phyloP scores from a whole-genome alignment of 495 filamentous ascomycete genomes.

The Neurospora sp. region DNA sequence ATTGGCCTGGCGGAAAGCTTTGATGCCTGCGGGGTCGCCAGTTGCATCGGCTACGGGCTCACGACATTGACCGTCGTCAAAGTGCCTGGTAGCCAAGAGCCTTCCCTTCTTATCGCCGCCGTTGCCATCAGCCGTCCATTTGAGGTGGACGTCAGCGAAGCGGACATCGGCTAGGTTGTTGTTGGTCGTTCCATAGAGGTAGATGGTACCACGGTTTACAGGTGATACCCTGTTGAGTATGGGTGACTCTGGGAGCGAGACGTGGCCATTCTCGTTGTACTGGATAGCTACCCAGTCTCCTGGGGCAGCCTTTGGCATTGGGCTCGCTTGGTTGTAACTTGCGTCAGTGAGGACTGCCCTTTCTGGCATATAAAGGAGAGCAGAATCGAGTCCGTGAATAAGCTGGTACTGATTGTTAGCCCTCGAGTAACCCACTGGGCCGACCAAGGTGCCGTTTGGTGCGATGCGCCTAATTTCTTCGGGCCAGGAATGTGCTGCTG shows the following conservation, averaged over 20 bases:
- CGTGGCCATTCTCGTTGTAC: slow-evolving; percentile 84
- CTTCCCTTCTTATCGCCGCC: slow-evolving; percentile 66
- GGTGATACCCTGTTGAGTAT: slow-evolving; percentile 41
- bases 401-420: slow-evolving; percentile 38
- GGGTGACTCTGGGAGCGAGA: slow-evolving; percentile 50
- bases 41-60: slow-evolving; percentile 36
- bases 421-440: slow-evolving; percentile 56
- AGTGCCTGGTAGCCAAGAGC: slow-evolving; percentile 63
- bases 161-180: slow-evolving; percentile 41
- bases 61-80: slow-evolving; percentile 78
- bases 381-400: background rate
- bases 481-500: slow-evolving; percentile 65
- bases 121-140: slow-evolving; percentile 66
- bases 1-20: slow-evolving; percentile 36
- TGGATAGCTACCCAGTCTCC: slow-evolving; percentile 62
- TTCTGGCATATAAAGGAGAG: background rate
- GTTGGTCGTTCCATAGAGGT: slow-evolving; percentile 70
- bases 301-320: slow-evolving; percentile 53
- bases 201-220: slow-evolving; percentile 60
- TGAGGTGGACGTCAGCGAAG: slow-evolving; percentile 55
- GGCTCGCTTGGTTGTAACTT: slow-evolving; percentile 29
- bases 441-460: slow-evolving; percentile 62
- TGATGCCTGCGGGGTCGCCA: slow-evolving; percentile 34
- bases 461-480: slow-evolving; percentile 62
- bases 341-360: slow-evolving; percentile 28